A percentile compares a stretch with the other conserved stretches of the same genome.
Conservation (phyloP, 345 rosid genomes). For the Dimocarpus longan region DNA sequence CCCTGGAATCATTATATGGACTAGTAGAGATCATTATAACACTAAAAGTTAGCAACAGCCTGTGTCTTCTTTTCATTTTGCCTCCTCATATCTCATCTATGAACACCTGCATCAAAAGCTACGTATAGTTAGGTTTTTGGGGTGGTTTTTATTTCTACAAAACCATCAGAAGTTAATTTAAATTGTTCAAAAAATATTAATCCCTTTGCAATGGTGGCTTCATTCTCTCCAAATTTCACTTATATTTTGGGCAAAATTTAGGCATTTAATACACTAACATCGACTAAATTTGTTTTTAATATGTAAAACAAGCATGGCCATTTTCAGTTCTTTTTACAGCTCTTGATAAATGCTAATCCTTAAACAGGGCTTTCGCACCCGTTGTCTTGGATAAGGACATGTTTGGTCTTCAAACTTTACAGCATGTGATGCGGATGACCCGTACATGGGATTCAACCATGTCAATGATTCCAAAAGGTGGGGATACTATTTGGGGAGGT, state of each 20-base stretch:
- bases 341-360: slow-evolving; percentile 18
- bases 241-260: neutral
- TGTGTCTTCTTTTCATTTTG: neutral
- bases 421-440: slow-evolving; percentile 68
- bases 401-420: slow-evolving; percentile 57
- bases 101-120: neutral
- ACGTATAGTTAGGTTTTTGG: neutral
- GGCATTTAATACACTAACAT: neutral
- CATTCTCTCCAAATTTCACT: neutral
- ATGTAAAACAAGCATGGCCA: neutral
- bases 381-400: slow-evolving; percentile 61
- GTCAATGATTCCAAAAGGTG: slow-evolving; percentile 82
- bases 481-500: slow-evolving; percentile 72
- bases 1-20: neutral
- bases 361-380: slow-evolving; percentile 60
- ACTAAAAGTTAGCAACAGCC: neutral
- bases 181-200: neutral
- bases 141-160: neutral
- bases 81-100: neutral
- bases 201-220: neutral
- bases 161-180: neutral
- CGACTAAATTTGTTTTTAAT: slow-evolving; percentile 1
- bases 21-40: too few species aligned
- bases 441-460: slow-evolving; percentile 75
- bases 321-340: slow-evolving; percentile 11